Evolutionary conservation across 2,329 filamentous ascomycete species (phyloP), one percentile per base, ranked within the genome.

Genomic region (Penicillium occitanis): DNA sequence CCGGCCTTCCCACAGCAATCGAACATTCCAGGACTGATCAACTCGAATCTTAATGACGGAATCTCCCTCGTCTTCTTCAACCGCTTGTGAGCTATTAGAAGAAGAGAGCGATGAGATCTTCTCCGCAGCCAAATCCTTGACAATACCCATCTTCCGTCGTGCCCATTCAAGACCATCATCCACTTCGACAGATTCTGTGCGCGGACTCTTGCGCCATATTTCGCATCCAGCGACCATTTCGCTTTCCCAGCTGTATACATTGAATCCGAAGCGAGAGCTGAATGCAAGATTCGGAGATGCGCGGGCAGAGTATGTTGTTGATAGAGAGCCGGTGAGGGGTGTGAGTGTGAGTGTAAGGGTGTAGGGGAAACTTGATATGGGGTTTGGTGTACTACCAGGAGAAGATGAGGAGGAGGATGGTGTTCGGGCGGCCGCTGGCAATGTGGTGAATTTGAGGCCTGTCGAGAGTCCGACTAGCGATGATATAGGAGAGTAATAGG

Each of bases 181-280:
- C 79, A 83, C 25, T 19, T 64, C 53, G 22, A 62, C 48, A 51
- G 44, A 28, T 19, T 42, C 44, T 7, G 57, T 67, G 44, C 59
- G 70, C 37, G 61, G 69, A 51, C 63, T 68, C 72, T 87, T 90
- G 73, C 91, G 88, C 94, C 95, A 99, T 51, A 98, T 82, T 80
- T 99, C 95, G 81, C 92, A 91, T 14, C 95, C 95, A 28, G 98
- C 86, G 30, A 93, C 90, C 83, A 97, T 90, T 66, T 95, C 91
- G 75, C 92, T 97, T 81, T 99, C 95, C 81, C 97, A 99, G 76
- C 92, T 97, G 80, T 97, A 98, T 60, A 97, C 91, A 74, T 99
- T 99, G 80, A 99, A 99, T 74, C 96, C 93, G 80, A 98, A 94
- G 60, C 91, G 88, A 25, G 93, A 96, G 69, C 93, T 95, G 60